Evolutionary conservation across 768 basidiomycete species (phyloP), one percentile per base, ranked within the genome.

Genomic region (Pulveroboletus sp.): DNA sequence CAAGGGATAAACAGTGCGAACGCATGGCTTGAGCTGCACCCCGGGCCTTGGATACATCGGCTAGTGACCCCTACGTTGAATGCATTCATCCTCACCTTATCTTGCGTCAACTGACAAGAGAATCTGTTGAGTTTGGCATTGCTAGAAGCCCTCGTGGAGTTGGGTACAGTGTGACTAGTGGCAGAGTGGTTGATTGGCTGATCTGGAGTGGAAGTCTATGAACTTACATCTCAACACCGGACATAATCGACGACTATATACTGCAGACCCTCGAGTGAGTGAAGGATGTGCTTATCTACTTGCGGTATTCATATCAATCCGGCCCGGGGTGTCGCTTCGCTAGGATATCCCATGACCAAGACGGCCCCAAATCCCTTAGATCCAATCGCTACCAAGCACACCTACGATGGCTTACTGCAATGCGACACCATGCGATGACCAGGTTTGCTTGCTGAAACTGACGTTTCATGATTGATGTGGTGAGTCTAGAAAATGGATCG

Each of bases 11-110:
- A 50, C 7, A 66, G 21, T 26, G 27, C 85, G 67, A 60, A 91
- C 89, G 73, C 90, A 92, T 92, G 32, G 89, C 89, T 68, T 92
- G 88, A 8, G 89, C 88, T 33, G 81, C 85, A 54, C 89, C 89
- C 45, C 76, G 81, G 50, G 72, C 67, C 82, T 83, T 39, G 41
- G 6, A 42, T 44, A 18, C 12, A 33, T 27, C 39, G 46, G 41
- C 53, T 11, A 55, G 47, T 21, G 15, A 49, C 15, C 28, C 14
- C 4, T 35, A 15, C 7, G n/a, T 39, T 45, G 12, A 44, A 33
- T 17, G 30, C n/a, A 21, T 43, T 17, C n/a, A 51, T 18, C n/a
- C 65, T 46, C 28, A 83, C 87, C 76, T 91, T 91, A 63, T 83
- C 75, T 68, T 91, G 85, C 1, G 89, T 92, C 43, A 92, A 58